phyloP scores from a whole-genome alignment of 2,329 filamentous ascomycete species.

The Aspergillus sclerotialis region DNA sequence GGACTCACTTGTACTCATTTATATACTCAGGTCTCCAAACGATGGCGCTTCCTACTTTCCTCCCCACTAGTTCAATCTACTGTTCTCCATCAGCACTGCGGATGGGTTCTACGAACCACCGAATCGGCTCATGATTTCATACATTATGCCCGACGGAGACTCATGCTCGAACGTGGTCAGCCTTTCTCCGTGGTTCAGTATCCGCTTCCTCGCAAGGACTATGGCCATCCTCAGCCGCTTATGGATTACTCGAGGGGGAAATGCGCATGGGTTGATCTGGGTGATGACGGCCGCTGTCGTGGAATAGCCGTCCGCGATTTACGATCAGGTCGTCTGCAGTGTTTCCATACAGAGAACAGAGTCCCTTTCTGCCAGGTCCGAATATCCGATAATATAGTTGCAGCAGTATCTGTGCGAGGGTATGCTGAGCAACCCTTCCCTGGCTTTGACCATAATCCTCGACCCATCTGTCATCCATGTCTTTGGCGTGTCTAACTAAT shows the following conservation, averaged over 20 bases:
- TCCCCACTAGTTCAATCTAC: conserved; percentile 13
- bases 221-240: not conserved
- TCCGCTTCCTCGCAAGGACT: too few species aligned
- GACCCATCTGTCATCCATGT: too few species aligned
- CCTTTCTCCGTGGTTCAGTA: conserved; percentile 7
- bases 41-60: conserved; percentile 25
- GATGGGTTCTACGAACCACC: conserved; percentile 2
- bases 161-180: conserved; percentile 17
- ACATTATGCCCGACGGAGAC: conserved; percentile 15
- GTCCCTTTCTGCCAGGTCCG: conserved; percentile 10
- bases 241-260: conserved; percentile 15
- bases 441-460: not conserved
- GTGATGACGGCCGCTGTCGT: conserved; percentile 5
- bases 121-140: conserved; percentile 5
- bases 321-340: conserved; percentile 4
- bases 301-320: conserved; percentile 10
- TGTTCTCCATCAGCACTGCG: conserved; percentile 10
- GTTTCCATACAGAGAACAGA: conserved; percentile 17
- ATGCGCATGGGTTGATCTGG: conserved; percentile 16
- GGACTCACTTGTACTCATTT: conserved; percentile 1
- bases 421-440: conserved; percentile 6
- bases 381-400: conserved; percentile 16
- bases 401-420: conserved; percentile 14
- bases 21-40: conserved; percentile 26
- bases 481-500: conserved; percentile 1